Evolutionary conservation across 1,139 yeast species (phyloP), one percentile per base, ranked within the genome.

Genomic region (Blastobotrys serpentis): DNA sequence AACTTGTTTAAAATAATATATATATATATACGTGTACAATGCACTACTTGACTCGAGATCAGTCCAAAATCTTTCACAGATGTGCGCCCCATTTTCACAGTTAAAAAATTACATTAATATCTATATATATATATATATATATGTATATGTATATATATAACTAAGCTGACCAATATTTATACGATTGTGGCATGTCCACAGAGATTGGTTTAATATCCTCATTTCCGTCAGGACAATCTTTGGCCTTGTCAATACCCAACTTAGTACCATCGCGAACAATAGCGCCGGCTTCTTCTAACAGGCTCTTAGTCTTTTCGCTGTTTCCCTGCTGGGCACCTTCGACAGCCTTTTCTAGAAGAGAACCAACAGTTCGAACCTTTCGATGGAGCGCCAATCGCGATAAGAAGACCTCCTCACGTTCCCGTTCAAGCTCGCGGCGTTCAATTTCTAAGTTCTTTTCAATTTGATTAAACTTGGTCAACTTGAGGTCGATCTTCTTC

Each of bases 391-490:
- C 79, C 48, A 92, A 69, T 49, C 96, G 75, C 62, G 90, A 96
- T 52, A 86, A 67, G 57, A 88, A 84, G 22, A 87, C 70, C 55
- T 86, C 92, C 64, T 88, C 94, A 54, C 92, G 92, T 61, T 84
- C 89, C 52, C 77, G 77, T 45, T 84, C 83, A 51, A 92, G 65
- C 49, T 79, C 78, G 53, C 84, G 83, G 54, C 88, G 82, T 65
- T 90, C 96, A 26, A 81, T 73, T 61, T 87, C 96, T 52, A 86
- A 76, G 37, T 85, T 82, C 56, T 78, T 81, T 68, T 92, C 98
- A 52, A 90, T 74, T 55, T 81, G 80, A 47, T 76, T 77, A 50
- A 90, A 74, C 58, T 87, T 84, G 17, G 74, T 70, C 56, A 92
- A 68, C 66, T 94, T 92, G 57, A 86, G 67, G 54, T 89, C 94